Conservation (phyloP, 2,329 filamentous ascomycete genomes). For the Xylariales sp. region DNA sequence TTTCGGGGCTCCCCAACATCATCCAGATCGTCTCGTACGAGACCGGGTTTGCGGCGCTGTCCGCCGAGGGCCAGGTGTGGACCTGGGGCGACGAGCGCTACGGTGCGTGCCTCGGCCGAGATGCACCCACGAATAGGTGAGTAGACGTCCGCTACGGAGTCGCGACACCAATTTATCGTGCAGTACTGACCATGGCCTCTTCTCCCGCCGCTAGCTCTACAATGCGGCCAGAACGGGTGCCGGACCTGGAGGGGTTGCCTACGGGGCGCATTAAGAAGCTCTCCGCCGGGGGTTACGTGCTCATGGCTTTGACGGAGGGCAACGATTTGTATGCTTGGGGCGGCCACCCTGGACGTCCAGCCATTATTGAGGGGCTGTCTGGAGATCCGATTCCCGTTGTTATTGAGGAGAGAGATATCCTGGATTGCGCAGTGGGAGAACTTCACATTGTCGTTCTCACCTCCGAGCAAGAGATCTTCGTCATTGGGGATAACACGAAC, state of each 20-base stretch:
- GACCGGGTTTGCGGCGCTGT: slow-evolving; percentile 44
- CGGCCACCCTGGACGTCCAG: slow-evolving; percentile 27
- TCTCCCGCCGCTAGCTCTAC: no score
- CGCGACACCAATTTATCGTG: no score
- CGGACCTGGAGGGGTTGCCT: slow-evolving; percentile 46
- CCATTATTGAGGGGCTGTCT: slow-evolving; percentile 24
- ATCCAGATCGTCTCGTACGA: slow-evolving; percentile 42
- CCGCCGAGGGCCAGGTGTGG: slow-evolving; percentile 38
- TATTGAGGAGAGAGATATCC: slow-evolving; percentile 45
- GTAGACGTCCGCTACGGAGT: slow-evolving; percentile 8
- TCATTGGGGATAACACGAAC: slow-evolving; percentile 51
- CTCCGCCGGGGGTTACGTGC: slow-evolving; percentile 50
- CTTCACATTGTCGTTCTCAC: slow-evolving; percentile 55
- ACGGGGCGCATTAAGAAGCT: slow-evolving; percentile 49
- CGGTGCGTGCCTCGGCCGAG: slow-evolving; percentile 50
- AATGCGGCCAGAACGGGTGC: slow-evolving; percentile 37
- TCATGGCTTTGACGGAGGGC: slow-evolving; percentile 53
- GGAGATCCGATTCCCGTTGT: slow-evolving; percentile 38
- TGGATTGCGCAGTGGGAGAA: slow-evolving; percentile 54
- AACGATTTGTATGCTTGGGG: slow-evolving; percentile 62
- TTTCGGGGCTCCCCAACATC: slow-evolving; percentile 21
- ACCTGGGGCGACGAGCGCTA: slow-evolving; percentile 58
- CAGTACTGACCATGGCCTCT: no score
- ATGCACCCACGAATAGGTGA: slow-evolving; percentile 32
- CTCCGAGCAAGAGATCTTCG: slow-evolving; percentile 43